Evolutionary conservation across 2,329 filamentous ascomycete genomes (phyloP).

Genomic region (Cladosporium phlei): DNA sequence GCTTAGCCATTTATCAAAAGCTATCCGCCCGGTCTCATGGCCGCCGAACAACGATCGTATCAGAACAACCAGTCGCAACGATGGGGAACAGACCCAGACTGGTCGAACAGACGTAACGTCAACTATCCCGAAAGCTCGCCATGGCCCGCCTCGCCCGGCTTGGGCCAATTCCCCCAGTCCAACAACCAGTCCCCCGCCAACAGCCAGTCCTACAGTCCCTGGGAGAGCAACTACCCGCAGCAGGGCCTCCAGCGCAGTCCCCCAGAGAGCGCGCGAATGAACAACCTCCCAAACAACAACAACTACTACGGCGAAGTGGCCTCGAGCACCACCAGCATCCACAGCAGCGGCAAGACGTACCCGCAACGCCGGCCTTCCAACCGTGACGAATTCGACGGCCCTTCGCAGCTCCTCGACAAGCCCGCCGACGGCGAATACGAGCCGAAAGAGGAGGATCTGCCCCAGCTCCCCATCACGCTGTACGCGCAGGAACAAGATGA

Average conservation of each 20-base stretch:
- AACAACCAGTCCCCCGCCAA: conserved; percentile 21
- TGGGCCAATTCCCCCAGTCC: conserved; percentile 22
- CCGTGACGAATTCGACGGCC: conserved; percentile 84
- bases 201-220: conserved; percentile 22
- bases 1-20: conserved; percentile 24
- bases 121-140: conserved; percentile 24
- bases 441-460: conserved; percentile 73
- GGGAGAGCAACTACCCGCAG: conserved; percentile 23
- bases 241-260: conserved; percentile 26
- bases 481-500: conserved; percentile 79
- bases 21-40: conserved; percentile 24
- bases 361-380: conserved; percentile 68
- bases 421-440: conserved; percentile 67
- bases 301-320: conserved; percentile 24
- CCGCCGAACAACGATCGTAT: conserved; percentile 21
- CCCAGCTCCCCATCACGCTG: conserved; percentile 75
- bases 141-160: conserved; percentile 27
- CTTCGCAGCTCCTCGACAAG: conserved; percentile 73
- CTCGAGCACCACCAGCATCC: conserved; percentile 21
- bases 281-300: conserved; percentile 21
- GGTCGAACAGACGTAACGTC: conserved; percentile 24
- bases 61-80: conserved; percentile 22
- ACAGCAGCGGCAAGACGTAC: conserved; percentile 22
- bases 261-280: conserved; percentile 26
- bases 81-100: conserved; percentile 25